These are phyloP conservation scores for Aspergillus tamarii DNA, from an alignment of 2,329 filamentous ascomycete genomes.

Conservation along the genomic window DNA sequence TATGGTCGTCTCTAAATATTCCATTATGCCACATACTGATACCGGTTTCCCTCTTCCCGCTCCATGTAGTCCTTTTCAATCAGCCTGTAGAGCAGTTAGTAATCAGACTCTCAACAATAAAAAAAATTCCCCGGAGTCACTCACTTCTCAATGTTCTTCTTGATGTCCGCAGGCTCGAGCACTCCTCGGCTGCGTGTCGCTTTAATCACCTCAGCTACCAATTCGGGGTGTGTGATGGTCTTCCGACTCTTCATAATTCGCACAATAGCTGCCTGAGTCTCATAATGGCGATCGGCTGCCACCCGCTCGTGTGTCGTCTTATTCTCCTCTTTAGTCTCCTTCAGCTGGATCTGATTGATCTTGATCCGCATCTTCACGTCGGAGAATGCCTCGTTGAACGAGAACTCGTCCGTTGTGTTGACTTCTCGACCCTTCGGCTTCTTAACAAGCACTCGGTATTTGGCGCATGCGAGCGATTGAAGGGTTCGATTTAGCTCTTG, in stretches of 20 bases:
- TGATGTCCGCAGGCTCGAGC: constrained; percentile 84
- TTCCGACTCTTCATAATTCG: constrained; percentile 96
- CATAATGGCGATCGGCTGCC: constrained; percentile 85
- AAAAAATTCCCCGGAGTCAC: constrained; percentile 37
- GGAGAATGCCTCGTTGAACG: constrained; percentile 74
- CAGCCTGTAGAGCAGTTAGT: constrained; percentile 56
- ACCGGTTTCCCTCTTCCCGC: constrained; percentile 68
- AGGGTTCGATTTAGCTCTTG: constrained; percentile 84
- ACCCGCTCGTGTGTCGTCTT: constrained; percentile 91
- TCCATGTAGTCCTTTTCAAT: constrained; percentile 96
- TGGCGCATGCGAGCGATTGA: constrained; percentile 92
- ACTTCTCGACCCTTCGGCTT: constrained; percentile 84
- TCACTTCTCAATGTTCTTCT: constrained; percentile 94
- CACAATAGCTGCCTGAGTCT: constrained; percentile 96
- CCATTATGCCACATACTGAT: constrained; percentile 69
- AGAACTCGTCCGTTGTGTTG: constrained; percentile 76
- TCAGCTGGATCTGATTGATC: constrained; percentile 97
- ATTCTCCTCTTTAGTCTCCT: constrained; percentile 94
- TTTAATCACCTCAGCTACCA: constrained; percentile 90
- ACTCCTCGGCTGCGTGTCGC: constrained; percentile 85
- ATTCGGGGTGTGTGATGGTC: constrained; percentile 79
- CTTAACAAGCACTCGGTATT: constrained; percentile 81
- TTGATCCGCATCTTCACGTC: constrained; percentile 90
- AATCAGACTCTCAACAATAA: background rate
- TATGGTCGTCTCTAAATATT: constrained; percentile 5